These are phyloP conservation scores for Solanum sitiens DNA, from an alignment of 257 asterid species.

Conservation along the genomic window DNA sequence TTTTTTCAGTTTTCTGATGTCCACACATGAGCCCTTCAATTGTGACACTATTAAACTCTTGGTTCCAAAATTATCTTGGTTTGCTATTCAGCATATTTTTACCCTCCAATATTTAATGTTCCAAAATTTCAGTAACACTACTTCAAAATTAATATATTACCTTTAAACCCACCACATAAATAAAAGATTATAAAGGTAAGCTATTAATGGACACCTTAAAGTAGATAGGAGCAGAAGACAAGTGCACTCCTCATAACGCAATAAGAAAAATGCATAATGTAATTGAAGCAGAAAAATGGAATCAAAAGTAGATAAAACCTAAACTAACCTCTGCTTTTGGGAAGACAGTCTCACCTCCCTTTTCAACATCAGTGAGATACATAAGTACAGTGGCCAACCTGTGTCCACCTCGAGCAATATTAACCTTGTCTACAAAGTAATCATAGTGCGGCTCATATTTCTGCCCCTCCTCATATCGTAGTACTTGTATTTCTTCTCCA, in stretches of 20 bases:
- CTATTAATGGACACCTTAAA: neutral
- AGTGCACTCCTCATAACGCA: neutral
- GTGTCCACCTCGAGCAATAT: slow-evolving; percentile 87
- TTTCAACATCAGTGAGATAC: slow-evolving; percentile 82
- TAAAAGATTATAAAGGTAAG: neutral
- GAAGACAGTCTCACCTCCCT: slow-evolving; percentile 96
- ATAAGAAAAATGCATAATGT: neutral
- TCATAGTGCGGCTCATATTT: slow-evolving; percentile 88
- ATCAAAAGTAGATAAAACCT: neutral
- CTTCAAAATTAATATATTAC: neutral
- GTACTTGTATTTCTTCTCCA: slow-evolving; percentile 92
- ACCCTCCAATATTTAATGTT: neutral
- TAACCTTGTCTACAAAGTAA: slow-evolving; percentile 72
- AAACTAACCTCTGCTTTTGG: slow-evolving; percentile 87
- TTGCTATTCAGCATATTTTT: neutral
- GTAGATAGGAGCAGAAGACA: neutral
- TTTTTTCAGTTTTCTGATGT: neutral
- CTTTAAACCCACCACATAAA: neutral
- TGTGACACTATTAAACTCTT: neutral
- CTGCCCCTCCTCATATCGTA: slow-evolving; percentile 88
- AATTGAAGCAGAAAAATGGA: neutral
- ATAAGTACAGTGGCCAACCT: slow-evolving; percentile 81
- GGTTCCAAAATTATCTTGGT: neutral
- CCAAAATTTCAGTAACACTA: neutral
- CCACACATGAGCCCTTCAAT: neutral